Conservation (phyloP, 371 early-diverging fungal genomes). For the Gilbertella persicaria region DNA sequence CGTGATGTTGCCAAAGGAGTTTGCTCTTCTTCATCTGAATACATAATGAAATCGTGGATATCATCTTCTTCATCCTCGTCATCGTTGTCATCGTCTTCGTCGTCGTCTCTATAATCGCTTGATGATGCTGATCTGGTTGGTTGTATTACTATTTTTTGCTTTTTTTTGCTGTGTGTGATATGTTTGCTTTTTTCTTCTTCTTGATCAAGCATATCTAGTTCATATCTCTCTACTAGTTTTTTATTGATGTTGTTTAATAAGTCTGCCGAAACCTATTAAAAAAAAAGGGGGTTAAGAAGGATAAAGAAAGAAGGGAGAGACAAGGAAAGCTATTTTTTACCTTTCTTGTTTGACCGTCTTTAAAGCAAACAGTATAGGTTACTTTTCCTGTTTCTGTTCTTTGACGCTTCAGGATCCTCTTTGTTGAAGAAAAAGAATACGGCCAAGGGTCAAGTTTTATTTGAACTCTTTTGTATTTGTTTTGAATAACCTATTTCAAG, state of each 20-base stretch:
- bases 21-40: background rate
- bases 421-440: background rate
- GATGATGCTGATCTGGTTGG: too few species aligned
- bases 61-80: background rate
- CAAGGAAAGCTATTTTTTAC: too few species aligned
- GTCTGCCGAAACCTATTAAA: constrained; percentile 7
- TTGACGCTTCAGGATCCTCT: background rate
- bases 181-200: background rate
- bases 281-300: background rate
- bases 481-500: too few species aligned
- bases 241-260: constrained; percentile 1
- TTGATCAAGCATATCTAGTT: background rate
- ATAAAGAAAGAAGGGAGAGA: too few species aligned
- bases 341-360: constrained; percentile 8
- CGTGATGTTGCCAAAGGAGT: background rate
- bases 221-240: constrained; percentile 10
- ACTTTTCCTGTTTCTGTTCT: constrained; percentile 3
- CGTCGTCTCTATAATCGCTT: too few species aligned
- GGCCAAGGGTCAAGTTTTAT: background rate
- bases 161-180: background rate
- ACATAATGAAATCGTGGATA: background rate
- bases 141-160: background rate
- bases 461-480: too few species aligned
- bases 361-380: constrained; percentile 9
- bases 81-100: background rate